phyloP scores from a whole-genome alignment of 2,329 filamentous ascomycete genomes.

The Pseudohalonectria lignicola region DNA sequence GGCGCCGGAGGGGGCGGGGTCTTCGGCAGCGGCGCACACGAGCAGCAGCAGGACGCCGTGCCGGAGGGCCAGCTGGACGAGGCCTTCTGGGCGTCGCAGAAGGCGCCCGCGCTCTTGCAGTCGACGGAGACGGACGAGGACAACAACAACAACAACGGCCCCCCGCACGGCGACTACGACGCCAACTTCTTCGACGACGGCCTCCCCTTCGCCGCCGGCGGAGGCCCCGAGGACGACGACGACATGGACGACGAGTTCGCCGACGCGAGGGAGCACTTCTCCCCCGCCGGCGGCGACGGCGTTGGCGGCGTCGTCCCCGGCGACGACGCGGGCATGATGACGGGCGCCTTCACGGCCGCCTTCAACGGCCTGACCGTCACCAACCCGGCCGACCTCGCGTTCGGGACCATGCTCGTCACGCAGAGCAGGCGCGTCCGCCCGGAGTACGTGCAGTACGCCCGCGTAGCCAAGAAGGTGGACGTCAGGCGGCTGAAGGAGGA shows the following conservation, averaged over 20 bases:
- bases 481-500: constrained; percentile 59
- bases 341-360: constrained; percentile 11
- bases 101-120: constrained; percentile 29
- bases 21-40: constrained; percentile 17
- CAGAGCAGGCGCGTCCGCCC: constrained; percentile 51
- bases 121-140: constrained; percentile 8
- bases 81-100: constrained; percentile 82
- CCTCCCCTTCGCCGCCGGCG: constrained; percentile 58
- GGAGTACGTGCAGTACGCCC: constrained; percentile 60
- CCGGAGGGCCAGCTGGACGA: constrained; percentile 79
- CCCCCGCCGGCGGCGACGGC: constrained; percentile 45
- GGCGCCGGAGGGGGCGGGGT: constrained; percentile 27
- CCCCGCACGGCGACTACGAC: constrained; percentile 73
- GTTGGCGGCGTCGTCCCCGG: constrained; percentile 23
- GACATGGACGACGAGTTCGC: constrained; percentile 58
- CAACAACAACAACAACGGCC: constrained; percentile 39
- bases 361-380: constrained; percentile 33
- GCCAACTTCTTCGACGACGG: constrained; percentile 95
- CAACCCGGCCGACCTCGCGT: constrained; percentile 32
- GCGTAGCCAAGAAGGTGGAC: constrained; percentile 62
- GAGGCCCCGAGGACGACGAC: constrained; percentile 60
- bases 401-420: constrained; percentile 58
- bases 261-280: constrained; percentile 71
- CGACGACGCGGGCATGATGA: constrained; percentile 30
- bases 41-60: constrained; percentile 31